Percentiles rank a stretch among this genome's conserved stretches.
Evolutionary conservation across 1,284 basidiomycete genomes (phyloP).

Genomic region (Marasmius oreades): DNA sequence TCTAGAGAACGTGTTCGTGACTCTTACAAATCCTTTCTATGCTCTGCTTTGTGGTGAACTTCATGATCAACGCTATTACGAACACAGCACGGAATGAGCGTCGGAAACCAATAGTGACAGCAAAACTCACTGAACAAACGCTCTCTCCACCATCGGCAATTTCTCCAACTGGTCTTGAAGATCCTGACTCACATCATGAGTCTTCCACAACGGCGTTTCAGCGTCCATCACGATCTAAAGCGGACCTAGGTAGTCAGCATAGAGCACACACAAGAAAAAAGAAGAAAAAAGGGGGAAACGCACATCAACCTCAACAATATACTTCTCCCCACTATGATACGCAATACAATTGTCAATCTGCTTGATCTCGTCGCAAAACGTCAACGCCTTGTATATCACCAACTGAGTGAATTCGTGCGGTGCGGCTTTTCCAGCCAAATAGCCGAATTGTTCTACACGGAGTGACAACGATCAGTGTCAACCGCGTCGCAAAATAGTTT

Average conservation of each 20-base stretch:
- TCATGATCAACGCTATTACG: conserved; percentile 5
- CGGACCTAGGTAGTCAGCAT: not conserved
- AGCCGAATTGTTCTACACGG: conserved; percentile 65
- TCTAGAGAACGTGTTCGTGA: no score
- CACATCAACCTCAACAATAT: conserved; percentile 30
- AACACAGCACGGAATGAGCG: not conserved
- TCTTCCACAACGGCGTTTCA: conserved; percentile 45
- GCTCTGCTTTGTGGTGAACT: conserved; percentile 5
- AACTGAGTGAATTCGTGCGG: conserved; percentile 88
- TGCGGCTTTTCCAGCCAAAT: conserved; percentile 88
- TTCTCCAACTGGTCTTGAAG: conserved; percentile 75
- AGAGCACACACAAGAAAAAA: not conserved
- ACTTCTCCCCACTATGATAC: conserved; percentile 48
- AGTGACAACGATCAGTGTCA: no score
- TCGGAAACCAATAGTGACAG: conserved; percentile 31
- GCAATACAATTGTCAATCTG: conserved; percentile 87
- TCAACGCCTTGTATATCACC: conserved; percentile 89
- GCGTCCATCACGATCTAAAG: conserved; percentile 4
- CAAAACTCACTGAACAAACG: conserved; percentile 48
- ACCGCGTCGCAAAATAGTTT: no score
- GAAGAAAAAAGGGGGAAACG: conserved; percentile 26
- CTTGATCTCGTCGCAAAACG: conserved; percentile 83
- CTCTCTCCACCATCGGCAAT: conserved; percentile 65
- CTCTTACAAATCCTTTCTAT: conserved; percentile 1
- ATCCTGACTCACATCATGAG: conserved; percentile 70